A percentile compares a stretch with the other conserved stretches of the same genome.
These are phyloP conservation scores for Wickerhamia fluorescens DNA, from an alignment of 805 yeast species.

Conservation along the genomic window DNA sequence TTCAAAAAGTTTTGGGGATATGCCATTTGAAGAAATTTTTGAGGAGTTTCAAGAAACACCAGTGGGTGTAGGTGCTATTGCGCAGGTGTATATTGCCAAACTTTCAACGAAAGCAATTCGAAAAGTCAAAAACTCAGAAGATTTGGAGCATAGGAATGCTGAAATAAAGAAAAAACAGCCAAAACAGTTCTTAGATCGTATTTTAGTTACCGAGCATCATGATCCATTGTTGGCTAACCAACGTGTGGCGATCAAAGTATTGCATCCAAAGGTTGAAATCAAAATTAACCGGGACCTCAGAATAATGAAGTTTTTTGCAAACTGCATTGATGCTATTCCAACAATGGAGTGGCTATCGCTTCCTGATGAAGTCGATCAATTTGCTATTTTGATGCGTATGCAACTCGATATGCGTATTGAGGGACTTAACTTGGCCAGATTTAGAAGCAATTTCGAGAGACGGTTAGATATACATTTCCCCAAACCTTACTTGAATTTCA, in stretches of 20 bases:
- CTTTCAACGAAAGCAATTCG: slow-evolving; percentile 41
- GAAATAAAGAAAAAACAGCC: too few species aligned
- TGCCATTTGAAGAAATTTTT: slow-evolving; percentile 66
- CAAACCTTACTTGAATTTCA: slow-evolving; percentile 54
- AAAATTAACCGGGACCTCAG: slow-evolving; percentile 73
- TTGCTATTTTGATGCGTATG: slow-evolving; percentile 74
- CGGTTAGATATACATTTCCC: slow-evolving; percentile 71
- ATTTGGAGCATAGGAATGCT: slow-evolving; percentile 9
- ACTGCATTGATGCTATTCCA: slow-evolving; percentile 62
- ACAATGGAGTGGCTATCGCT: slow-evolving; percentile 97
- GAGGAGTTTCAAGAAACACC: slow-evolving; percentile 72
- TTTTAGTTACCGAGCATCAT: slow-evolving; percentile 27
- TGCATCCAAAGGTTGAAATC: slow-evolving; percentile 78
- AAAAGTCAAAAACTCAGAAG: slow-evolving; percentile 24
- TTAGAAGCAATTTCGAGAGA: slow-evolving; percentile 59
- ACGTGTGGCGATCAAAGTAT: slow-evolving; percentile 82
- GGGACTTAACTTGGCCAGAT: slow-evolving; percentile 68
- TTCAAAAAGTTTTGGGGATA: slow-evolving; percentile 47
- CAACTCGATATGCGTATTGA: slow-evolving; percentile 90
- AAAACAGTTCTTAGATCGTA: slow-evolving; percentile 22
- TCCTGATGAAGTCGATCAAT: slow-evolving; percentile 91
- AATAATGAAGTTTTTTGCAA: slow-evolving; percentile 80
- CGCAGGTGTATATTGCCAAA: slow-evolving; percentile 83
- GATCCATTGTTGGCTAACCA: slow-evolving; percentile 35
- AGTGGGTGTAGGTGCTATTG: slow-evolving; percentile 97